Base-by-base conservation (phyloP, 2,329 filamentous ascomycete genomes). In the Davidsoniella virescens region DNA sequence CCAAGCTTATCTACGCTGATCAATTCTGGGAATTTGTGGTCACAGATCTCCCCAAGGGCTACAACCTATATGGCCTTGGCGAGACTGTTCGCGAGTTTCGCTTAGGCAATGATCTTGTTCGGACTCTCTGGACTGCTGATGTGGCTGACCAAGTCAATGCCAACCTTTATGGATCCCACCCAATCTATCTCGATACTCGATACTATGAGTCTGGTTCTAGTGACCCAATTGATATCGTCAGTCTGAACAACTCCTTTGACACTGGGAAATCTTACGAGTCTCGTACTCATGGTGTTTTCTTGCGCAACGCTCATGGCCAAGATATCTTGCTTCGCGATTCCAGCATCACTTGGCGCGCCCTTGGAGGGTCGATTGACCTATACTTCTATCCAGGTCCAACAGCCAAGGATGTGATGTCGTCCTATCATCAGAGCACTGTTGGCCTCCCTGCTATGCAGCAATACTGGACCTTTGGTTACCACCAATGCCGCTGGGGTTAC, bases 401-500 rank as follows among this genome's bases (percentile, higher is more conserved):
- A 0, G 79, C 80, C 52, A 69, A 73, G 5, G 74, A 80, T 10
- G 78, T 87, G 20, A 84, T 78, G 14, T 77, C 76, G 60, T 72
- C 82, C 38, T 92, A 90, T 60, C 79, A 84, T 55, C 63, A 66
- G 51, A 78, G 73, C 49, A 74, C 80, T 1, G 68, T 81, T 47
- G 84, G 85, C 0, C 66, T 84, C 4, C 84, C 85, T 1, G 79
- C 79, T 0, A 80, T 90, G 76, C 82, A 88, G 59, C 80, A 84
- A 56, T 92, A 92, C 65, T 90, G 78, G 70, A 78, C 80, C 0
- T 77, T 93, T 54, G 87, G 87, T 0, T 90, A 74, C 60, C 86
- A 93, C 56, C 85, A 93, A 61, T 90, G 84, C 57, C 57, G 60
- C 48, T 62, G 85, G 79, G 86, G 85, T 1, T 92, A 92, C 61